phyloP scores from a whole-genome alignment of 768 basidiomycete genomes.

The Termitomyces titanicus region DNA sequence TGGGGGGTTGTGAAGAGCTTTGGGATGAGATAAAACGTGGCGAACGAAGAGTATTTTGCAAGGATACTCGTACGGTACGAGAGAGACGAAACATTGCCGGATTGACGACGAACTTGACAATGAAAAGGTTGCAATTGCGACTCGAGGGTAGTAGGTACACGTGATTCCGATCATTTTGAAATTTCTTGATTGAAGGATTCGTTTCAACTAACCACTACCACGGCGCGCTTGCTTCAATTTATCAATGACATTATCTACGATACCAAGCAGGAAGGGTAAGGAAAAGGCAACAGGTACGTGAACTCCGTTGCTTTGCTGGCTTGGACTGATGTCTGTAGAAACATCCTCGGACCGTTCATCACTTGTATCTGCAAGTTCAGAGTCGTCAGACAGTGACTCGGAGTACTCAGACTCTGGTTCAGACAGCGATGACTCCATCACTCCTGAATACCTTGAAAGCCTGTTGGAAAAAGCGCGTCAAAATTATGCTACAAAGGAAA shows the following conservation, averaged over 20 bases:
- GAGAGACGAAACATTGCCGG: constrained; percentile 11
- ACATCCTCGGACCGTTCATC: constrained; percentile 4
- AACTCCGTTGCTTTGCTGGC: neutral
- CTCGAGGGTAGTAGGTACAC: neutral
- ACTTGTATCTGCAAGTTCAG: constrained; percentile 27
- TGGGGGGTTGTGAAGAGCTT: constrained; percentile 2
- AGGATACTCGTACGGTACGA: constrained; percentile 6
- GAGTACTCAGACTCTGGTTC: constrained; percentile 36
- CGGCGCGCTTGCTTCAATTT: neutral
- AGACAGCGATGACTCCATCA: constrained; percentile 46
- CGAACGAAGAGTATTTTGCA: neutral
- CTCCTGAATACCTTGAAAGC: constrained; percentile 57
- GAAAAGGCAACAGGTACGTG: constrained; percentile 35
- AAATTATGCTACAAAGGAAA: constrained; percentile 35
- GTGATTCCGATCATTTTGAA: constrained; percentile 12
- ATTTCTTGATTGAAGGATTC: no score
- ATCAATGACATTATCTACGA: constrained; percentile 16
- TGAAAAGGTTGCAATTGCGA: no score
- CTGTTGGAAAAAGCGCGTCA: constrained; percentile 59
- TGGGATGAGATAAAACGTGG: constrained; percentile 20
- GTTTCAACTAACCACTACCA: no score
- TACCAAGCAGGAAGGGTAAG: constrained; percentile 42
- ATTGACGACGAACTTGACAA: no score
- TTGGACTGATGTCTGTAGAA: neutral
- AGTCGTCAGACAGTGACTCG: constrained; percentile 26